phyloP scores from a whole-genome alignment of 805 yeast species.

The Suhomyces canberraensis region DNA sequence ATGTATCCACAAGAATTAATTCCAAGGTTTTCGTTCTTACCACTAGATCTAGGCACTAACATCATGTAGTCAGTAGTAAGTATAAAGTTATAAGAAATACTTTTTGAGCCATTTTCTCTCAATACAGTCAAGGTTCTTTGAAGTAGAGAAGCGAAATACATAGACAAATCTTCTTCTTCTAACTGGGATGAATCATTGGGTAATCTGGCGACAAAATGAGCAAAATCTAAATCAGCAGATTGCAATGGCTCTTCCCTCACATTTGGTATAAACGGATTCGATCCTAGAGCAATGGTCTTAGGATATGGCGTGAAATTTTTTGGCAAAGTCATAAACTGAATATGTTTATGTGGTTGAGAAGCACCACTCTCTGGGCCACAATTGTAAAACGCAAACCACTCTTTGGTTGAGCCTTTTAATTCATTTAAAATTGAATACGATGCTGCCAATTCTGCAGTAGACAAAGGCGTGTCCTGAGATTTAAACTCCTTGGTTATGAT shows the following conservation, averaged over 20 bases:
- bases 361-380: conserved; percentile 89
- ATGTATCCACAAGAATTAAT: conserved; percentile 78
- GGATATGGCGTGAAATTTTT: conserved; percentile 54
- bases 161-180: conserved; percentile 56
- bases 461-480: conserved; percentile 68
- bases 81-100: conserved; percentile 72
- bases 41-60: conserved; percentile 74
- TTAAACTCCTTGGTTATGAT: conserved; percentile 72
- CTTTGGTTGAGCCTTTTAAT: conserved; percentile 37
- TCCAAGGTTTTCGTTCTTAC: conserved; percentile 52
- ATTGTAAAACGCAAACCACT: conserved; percentile 80
- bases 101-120: conserved; percentile 46
- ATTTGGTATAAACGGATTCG: conserved; percentile 53
- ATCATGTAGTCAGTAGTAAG: conserved; percentile 83
- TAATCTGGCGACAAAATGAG: conserved; percentile 76
- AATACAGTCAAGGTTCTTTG: conserved; percentile 67
- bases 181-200: conserved; percentile 33
- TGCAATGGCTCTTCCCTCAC: conserved; percentile 56
- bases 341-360: conserved; percentile 90
- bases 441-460: conserved; percentile 64
- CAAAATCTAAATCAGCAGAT: conserved; percentile 63
- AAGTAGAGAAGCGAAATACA: conserved; percentile 68
- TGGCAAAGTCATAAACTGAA: conserved; percentile 81
- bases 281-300: conserved; percentile 40
- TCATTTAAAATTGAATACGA: conserved; percentile 52